Evolutionary conservation across 768 basidiomycete genomes (phyloP).

Genomic region (Pisolithus orientalis): DNA sequence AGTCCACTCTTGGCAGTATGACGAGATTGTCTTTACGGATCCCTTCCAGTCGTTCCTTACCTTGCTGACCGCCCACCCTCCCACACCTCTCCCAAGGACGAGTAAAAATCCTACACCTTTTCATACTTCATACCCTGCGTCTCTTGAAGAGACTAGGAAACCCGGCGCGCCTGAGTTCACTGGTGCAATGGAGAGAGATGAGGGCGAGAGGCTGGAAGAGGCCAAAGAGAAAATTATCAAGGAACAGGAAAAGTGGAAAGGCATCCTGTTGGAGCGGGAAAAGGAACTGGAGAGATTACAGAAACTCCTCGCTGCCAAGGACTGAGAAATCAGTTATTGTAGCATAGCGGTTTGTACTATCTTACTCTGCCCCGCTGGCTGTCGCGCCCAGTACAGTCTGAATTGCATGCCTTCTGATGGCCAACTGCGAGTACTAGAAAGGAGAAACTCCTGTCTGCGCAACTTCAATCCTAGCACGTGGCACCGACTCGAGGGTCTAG

Average conservation of each 20-base stretch:
- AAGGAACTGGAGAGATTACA: constrained; percentile 71
- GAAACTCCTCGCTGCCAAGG: constrained; percentile 31
- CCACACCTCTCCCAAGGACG: constrained; percentile 68
- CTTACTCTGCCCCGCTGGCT: no score
- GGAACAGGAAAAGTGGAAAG: constrained; percentile 72
- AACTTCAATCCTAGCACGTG: no score
- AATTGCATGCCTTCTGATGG: no score
- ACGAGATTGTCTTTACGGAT: constrained; percentile 95
- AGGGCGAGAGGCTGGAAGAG: constrained; percentile 71
- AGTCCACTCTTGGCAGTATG: constrained; percentile 98
- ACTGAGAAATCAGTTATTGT: constrained; percentile 4
- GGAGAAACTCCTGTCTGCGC: no score
- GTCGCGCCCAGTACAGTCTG: no score
- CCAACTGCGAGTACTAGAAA: no score
- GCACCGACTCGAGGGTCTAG: no score
- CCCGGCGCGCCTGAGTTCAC: constrained; percentile 80
- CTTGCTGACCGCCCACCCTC: constrained; percentile 73
- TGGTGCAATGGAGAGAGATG: constrained; percentile 79
- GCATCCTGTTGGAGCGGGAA: constrained; percentile 69
- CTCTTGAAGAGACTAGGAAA: constrained; percentile 58
- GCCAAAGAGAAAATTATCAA: constrained; percentile 64
- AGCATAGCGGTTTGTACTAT: neutral
- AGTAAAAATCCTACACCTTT: constrained; percentile 63
- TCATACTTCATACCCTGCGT: constrained; percentile 52
- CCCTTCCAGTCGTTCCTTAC: constrained; percentile 85